Evolutionary conservation across 2,329 filamentous ascomycete species (phyloP).

Genomic region (Coccinonectria pachysandricola): DNA sequence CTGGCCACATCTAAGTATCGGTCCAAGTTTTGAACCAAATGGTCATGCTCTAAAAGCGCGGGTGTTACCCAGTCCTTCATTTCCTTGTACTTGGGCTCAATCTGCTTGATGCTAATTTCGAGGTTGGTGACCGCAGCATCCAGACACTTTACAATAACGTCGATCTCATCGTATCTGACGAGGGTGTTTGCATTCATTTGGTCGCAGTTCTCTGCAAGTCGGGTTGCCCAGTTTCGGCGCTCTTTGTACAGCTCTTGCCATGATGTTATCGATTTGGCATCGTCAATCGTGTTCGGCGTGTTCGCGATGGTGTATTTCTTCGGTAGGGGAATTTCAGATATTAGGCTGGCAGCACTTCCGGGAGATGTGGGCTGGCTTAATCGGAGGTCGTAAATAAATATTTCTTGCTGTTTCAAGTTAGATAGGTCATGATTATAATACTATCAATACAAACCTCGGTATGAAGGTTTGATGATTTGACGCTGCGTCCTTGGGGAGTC

Average conservation of each 20-base stretch:
- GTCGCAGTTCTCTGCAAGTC: constrained; percentile 58
- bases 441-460: constrained; percentile 52
- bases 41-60: constrained; percentile 56
- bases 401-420: constrained; percentile 53
- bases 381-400: constrained; percentile 85
- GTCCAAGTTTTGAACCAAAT: constrained; percentile 57
- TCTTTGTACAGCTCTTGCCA: constrained; percentile 83
- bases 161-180: constrained; percentile 61
- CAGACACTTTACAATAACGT: constrained; percentile 68
- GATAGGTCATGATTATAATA: constrained; percentile 2
- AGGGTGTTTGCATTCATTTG: constrained; percentile 52
- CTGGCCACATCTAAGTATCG: constrained; percentile 54
- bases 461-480: constrained; percentile 69
- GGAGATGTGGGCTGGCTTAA: constrained; percentile 50
- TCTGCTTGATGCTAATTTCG: constrained; percentile 59
- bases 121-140: constrained; percentile 81
- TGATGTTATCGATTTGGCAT: constrained; percentile 70
- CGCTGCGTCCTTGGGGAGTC: constrained; percentile 72
- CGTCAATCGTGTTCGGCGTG: constrained; percentile 73
- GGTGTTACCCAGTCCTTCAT: constrained; percentile 60
- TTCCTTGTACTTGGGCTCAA: constrained; percentile 63
- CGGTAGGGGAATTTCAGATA: constrained; percentile 40
- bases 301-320: constrained; percentile 47
- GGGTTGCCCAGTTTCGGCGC: constrained; percentile 69
- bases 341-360: constrained; percentile 30